These are phyloP conservation scores for Lecanicillium sp. DNA, from an alignment of 2,329 filamentous ascomycete genomes.

Conservation along the genomic window DNA sequence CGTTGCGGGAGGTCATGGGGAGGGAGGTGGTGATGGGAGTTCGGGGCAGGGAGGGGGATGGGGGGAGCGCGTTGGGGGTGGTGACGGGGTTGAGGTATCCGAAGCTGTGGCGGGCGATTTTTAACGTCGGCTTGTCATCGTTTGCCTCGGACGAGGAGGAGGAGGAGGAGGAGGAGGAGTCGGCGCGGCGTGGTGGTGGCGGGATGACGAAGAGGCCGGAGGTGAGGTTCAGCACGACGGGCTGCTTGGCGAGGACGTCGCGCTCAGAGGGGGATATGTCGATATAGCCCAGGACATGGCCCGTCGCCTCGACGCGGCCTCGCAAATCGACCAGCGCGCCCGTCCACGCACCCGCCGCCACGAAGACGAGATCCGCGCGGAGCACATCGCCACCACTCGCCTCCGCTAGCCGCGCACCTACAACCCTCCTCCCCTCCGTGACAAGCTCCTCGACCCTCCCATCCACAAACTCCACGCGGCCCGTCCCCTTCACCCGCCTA, in stretches of 20 bases:
- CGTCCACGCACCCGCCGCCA: conserved; percentile 87
- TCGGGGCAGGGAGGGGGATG: conserved; percentile 22
- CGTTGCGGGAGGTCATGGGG: conserved; percentile 31
- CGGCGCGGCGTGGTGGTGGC: no score
- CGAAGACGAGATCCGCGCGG: conserved; percentile 64
- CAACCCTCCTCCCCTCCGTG: conserved; percentile 34
- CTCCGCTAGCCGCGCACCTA: conserved; percentile 46
- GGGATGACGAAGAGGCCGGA: conserved; percentile 71
- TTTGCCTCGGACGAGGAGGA: no score
- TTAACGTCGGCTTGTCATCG: conserved; percentile 53
- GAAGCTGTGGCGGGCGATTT: conserved; percentile 63
- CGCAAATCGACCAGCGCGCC: conserved; percentile 69
- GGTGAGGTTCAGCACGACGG: conserved; percentile 66
- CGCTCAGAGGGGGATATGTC: conserved; percentile 68
- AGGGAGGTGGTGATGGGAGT: conserved; percentile 30
- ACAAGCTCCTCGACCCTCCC: conserved; percentile 41
- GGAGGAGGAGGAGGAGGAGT: no score
- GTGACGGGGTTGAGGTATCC: conserved; percentile 55
- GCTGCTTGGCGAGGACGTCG: conserved; percentile 54
- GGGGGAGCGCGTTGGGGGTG: conserved; percentile 29
- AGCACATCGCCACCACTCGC: conserved; percentile 31
- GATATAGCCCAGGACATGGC: conserved; percentile 75
- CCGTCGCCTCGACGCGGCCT: conserved; percentile 72
- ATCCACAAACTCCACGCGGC: conserved; percentile 50
- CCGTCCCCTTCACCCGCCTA: conserved; percentile 45